Evolutionary conservation across 257 asterid genomes (phyloP).

Genomic region (Primulina eburnea): DNA sequence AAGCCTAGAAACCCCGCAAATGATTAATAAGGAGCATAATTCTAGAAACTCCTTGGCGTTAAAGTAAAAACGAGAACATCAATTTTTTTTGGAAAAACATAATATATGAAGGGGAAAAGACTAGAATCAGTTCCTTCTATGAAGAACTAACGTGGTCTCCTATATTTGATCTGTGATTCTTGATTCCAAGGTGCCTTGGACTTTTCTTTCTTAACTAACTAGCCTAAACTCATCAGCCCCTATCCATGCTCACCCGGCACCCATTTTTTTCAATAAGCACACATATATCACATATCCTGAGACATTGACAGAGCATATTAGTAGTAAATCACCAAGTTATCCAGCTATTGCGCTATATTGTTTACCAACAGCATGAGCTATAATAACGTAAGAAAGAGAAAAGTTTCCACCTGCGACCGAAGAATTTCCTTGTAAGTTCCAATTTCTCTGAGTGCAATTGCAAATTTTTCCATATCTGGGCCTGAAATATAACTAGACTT

Average conservation of each 20-base stretch:
- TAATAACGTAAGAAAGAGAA: constrained; percentile 12
- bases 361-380: constrained; percentile 20
- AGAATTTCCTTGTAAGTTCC: constrained; percentile 95
- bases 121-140: constrained; percentile 3
- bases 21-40: no score
- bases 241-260: background rate
- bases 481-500: constrained; percentile 46
- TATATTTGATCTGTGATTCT: background rate
- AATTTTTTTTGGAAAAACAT: no score
- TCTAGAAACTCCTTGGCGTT: no score
- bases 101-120: background rate
- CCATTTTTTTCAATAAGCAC: background rate
- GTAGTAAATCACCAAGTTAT: constrained; percentile 3
- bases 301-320: constrained; percentile 8
- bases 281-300: constrained; percentile 1
- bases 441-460: constrained; percentile 82
- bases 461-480: constrained; percentile 86
- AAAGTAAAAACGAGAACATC: no score
- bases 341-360: constrained; percentile 1
- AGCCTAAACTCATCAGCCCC: background rate
- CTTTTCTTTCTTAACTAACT: background rate
- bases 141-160: constrained; percentile 6
- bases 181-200: background rate
- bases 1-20: background rate
- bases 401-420: constrained; percentile 66